Base-by-base conservation (phyloP, 2,329 filamentous ascomycete species). In the Juglanconis oblonga region DNA sequence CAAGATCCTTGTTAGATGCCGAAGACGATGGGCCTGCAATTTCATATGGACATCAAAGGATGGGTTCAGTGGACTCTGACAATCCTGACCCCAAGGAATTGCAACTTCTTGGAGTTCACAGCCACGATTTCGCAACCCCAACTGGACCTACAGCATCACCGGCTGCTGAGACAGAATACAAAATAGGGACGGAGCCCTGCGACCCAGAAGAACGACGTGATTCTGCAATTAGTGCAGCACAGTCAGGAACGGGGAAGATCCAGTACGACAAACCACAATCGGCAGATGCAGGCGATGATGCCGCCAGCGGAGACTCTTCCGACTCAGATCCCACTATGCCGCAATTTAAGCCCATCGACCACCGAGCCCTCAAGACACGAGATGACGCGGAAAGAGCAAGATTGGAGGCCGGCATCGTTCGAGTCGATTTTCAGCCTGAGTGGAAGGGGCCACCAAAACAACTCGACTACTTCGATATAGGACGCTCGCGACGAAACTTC, bases 191-290 rank as follows among this genome's bases (percentile, higher is more conserved):
- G 3, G 44, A 54, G 11, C 36, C 50, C 4, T 24, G 51, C 7
- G 56, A 59, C 3, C n/a, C 5, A 6, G 35, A 53, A 24, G 32
- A 57, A 32, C n/a, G 47, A 44, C 49, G 47, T 49, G 35, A 61
- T 55, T 38, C 51, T 47, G 38, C 29, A 24, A 51, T 57, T 5
- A 50, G 55, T 5, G 35, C 38, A 33, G 36, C 51, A 32, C 10
- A 42, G 10, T 53, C 51, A 7, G 51, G 31, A 9, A 8, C 36
- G 24, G 51, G 29, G 4, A 40, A 40, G 10, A 40, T 9, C 9
- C 9, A 11, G 29, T 29, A 51, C 11, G 11, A 33, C 29, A 50
- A 44, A 31, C 35, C 5, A 14, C 14, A 32, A 14, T n/a, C 3
- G 3, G 35, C n/a, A 44, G 52, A 5, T 4, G 11, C 9, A 7